Conservation (phyloP, 78 protist genomes). For the Pigoraptor vietnamica region DNA sequence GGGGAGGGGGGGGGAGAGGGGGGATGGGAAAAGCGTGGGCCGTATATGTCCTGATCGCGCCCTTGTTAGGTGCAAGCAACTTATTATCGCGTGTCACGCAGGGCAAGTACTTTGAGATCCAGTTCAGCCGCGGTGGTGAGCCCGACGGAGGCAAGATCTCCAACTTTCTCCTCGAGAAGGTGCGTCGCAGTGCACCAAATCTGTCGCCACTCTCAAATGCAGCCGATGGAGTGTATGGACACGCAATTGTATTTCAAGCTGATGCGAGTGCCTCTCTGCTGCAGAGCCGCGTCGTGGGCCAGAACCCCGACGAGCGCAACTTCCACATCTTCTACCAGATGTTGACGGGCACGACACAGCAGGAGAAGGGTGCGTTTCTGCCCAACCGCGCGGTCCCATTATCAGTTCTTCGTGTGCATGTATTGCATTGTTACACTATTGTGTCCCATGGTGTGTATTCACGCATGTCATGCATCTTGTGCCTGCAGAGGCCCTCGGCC, state of each 20-base stretch:
- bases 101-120: slow-evolving; percentile 77
- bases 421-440: too few species aligned
- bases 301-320: slow-evolving; percentile 22
- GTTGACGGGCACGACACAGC: not conserved
- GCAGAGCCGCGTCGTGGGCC: slow-evolving; percentile 24
- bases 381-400: not conserved
- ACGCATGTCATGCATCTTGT: not conserved
- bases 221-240: too few species aligned
- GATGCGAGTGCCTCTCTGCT: too few species aligned
- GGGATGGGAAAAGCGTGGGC: not conserved
- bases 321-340: slow-evolving; percentile 47
- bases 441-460: too few species aligned
- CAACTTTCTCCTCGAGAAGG: slow-evolving; percentile 58
- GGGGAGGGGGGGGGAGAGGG: not conserved
- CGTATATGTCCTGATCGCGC: slow-evolving; percentile 86
- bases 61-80: slow-evolving; percentile 81
- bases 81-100: slow-evolving; percentile 45
- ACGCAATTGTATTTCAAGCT: too few species aligned
- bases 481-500: slow-evolving; percentile 22
- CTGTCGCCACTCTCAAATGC: too few species aligned
- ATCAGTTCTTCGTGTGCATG: not conserved
- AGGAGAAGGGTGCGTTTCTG: not conserved
- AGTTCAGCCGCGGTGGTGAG: slow-evolving; percentile 59
- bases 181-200: too few species aligned
- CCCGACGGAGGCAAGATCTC: slow-evolving; percentile 80